These are phyloP conservation scores for Ailanthus altissimus DNA, from an alignment of 345 rosid genomes.

Conservation along the genomic window DNA sequence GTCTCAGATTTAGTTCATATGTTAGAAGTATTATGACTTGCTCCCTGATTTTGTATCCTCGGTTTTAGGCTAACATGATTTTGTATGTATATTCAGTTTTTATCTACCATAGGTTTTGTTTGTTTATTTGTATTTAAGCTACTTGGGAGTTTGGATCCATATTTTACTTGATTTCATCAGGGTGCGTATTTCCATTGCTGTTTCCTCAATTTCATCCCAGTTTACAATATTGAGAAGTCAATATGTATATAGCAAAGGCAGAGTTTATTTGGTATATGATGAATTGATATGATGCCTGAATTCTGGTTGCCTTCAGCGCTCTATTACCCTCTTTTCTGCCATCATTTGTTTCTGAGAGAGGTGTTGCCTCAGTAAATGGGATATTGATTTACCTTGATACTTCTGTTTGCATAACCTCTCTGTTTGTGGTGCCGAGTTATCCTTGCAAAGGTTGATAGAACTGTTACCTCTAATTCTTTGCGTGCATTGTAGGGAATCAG, in stretches of 20 bases:
- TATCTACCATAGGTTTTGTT: neutral
- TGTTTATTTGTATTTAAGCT: neutral
- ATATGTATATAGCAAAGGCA: neutral
- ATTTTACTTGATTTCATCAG: too few species aligned
- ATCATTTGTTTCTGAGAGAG: neutral
- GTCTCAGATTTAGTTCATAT: conserved; percentile 2
- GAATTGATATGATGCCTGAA: neutral
- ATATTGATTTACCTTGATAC: neutral
- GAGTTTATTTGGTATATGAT: neutral
- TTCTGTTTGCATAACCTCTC: neutral
- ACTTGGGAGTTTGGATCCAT: neutral
- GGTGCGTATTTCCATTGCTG: neutral
- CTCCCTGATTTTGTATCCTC: neutral
- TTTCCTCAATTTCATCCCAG: neutral
- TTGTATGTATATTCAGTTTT: neutral
- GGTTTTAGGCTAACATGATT: neutral
- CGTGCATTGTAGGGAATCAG: neutral
- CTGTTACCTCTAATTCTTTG: neutral
- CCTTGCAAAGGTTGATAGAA: neutral
- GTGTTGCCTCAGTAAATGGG: neutral
- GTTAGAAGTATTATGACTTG: neutral
- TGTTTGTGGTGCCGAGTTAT: neutral
- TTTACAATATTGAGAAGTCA: neutral
- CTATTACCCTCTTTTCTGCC: neutral
- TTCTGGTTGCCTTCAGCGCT: neutral